These are phyloP conservation scores for Rhizopogon vesiculosus DNA, from an alignment of 768 basidiomycete genomes.

Conservation along the genomic window DNA sequence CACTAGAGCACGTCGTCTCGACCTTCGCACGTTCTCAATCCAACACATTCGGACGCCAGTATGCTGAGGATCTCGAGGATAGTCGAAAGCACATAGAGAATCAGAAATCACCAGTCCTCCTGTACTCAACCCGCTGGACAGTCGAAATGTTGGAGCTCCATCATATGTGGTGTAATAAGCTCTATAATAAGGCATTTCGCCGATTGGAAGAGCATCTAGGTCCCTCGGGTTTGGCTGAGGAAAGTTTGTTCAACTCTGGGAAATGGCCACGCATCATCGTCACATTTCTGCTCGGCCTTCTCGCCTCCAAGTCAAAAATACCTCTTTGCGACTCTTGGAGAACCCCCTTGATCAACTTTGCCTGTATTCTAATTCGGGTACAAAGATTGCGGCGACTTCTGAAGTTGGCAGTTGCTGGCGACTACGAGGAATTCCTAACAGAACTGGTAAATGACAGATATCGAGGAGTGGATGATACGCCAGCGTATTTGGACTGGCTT, in stretches of 20 bases:
- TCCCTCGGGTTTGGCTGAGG: constrained; percentile 9
- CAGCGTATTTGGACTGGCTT: constrained; percentile 13
- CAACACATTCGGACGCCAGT: constrained; percentile 3
- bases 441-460: constrained; percentile 14
- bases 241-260: constrained; percentile 10
- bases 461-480: constrained; percentile 10
- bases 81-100: constrained; percentile 10
- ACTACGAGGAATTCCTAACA: constrained; percentile 9
- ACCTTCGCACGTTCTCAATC: background rate
- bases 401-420: constrained; percentile 6
- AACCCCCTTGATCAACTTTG: constrained; percentile 21
- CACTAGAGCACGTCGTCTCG: background rate
- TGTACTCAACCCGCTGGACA: background rate
- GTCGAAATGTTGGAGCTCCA: background rate
- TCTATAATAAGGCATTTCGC: background rate
- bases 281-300: constrained; percentile 21
- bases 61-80: constrained; percentile 8
- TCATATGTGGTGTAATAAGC: background rate
- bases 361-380: constrained; percentile 19
- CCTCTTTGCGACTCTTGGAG: constrained; percentile 21
- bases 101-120: background rate
- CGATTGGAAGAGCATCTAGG: constrained; percentile 5
- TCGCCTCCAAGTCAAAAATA: constrained; percentile 18
- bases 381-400: constrained; percentile 33
- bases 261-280: constrained; percentile 32